These are phyloP conservation scores for Taphrina sp. DNA, from an alignment of 1,139 yeast species.

Conservation along the genomic window DNA sequence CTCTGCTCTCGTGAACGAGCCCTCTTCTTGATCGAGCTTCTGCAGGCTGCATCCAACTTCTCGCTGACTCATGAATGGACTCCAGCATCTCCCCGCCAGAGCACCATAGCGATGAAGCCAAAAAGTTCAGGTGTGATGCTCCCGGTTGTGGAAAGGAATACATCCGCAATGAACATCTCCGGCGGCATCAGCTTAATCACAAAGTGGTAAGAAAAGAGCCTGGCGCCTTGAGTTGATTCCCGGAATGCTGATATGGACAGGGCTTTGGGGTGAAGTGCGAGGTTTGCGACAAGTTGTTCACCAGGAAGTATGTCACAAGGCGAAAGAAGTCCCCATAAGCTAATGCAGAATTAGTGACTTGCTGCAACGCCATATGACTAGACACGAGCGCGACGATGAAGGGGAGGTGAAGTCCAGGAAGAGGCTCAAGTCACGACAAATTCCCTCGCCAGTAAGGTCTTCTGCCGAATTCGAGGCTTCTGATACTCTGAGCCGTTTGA, in stretches of 20 bases:
- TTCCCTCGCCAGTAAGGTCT: too few species aligned
- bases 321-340: conserved; percentile 46
- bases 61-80: too few species aligned
- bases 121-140: background rate
- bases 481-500: too few species aligned
- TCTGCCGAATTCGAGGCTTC: too few species aligned
- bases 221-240: too few species aligned
- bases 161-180: background rate
- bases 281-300: conserved; percentile 1
- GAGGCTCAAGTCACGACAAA: background rate
- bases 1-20: too few species aligned
- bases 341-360: conserved; percentile 50
- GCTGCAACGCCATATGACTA: background rate
- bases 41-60: too few species aligned
- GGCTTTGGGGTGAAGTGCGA: conserved; percentile 4
- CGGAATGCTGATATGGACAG: background rate
- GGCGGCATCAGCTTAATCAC: conserved; percentile 16
- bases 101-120: too few species aligned
- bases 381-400: background rate
- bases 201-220: too few species aligned
- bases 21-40: too few species aligned
- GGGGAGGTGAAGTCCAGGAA: background rate
- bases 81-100: too few species aligned
- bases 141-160: background rate
- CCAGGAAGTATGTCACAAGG: background rate